These are phyloP conservation scores for Cladosporium sp. DNA, from an alignment of 2,329 filamentous ascomycete genomes.

Conservation along the genomic window DNA sequence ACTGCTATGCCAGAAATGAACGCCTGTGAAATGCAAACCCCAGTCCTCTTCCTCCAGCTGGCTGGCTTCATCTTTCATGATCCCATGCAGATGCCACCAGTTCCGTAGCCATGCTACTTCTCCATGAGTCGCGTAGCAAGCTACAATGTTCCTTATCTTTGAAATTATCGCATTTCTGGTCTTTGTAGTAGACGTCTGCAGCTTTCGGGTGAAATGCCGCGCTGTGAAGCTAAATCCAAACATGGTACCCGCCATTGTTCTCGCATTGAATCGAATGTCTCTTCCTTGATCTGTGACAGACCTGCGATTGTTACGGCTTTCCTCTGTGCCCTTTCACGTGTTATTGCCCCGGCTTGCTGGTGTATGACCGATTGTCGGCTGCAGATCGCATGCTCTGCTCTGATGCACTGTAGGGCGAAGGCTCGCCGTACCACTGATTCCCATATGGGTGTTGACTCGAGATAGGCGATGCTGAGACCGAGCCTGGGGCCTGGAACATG, in stretches of 20 bases:
- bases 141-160: not conserved
- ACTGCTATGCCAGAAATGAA: not conserved
- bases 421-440: constrained; percentile 11
- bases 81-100: not conserved
- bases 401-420: not conserved
- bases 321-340: not conserved
- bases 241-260: not conserved
- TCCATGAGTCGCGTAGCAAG: not conserved
- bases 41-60: no score
- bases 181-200: not conserved
- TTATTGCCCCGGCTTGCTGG: not conserved
- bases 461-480: constrained; percentile 10
- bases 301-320: not conserved
- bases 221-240: not conserved
- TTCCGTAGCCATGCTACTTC: not conserved
- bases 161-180: not conserved
- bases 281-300: not conserved
- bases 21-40: not conserved
- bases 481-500: constrained; percentile 17
- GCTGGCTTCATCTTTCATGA: not conserved
- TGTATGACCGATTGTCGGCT: not conserved
- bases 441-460: constrained; percentile 2
- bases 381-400: constrained; percentile 2
- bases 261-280: not conserved
- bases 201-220: not conserved